Evolutionary conservation across 2,329 filamentous ascomycete genomes (phyloP).

Genomic region (Verticillium albo-atrum): DNA sequence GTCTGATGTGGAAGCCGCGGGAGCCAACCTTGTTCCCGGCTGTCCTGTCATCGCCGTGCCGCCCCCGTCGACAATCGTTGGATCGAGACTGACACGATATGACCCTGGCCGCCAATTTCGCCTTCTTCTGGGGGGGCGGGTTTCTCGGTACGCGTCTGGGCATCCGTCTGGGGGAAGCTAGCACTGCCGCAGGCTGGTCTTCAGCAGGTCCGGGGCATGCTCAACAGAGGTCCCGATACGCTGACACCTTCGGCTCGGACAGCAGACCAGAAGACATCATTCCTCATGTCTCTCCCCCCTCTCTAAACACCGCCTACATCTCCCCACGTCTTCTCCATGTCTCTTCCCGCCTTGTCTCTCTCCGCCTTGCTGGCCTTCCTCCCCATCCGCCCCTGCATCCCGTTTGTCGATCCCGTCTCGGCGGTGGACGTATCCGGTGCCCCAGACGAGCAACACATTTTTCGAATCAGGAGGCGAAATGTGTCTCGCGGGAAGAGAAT

Average conservation of each 20-base stretch:
- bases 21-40: background rate
- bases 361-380: too few species aligned
- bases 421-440: background rate
- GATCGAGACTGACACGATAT: too few species aligned
- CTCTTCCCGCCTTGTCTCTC: background rate
- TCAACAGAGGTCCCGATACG: background rate
- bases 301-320: background rate
- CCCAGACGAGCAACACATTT: too few species aligned
- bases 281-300: background rate
- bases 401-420: background rate
- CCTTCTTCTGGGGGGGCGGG: background rate
- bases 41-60: background rate
- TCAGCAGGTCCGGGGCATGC: too few species aligned
- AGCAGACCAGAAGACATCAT: background rate
- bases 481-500: background rate
- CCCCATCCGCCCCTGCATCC: background rate
- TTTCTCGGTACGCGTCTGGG: background rate
- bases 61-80: too few species aligned
- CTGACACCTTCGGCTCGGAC: background rate
- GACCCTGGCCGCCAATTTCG: background rate
- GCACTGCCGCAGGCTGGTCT: background rate
- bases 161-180: background rate
- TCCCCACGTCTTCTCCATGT: background rate
- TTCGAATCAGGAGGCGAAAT: background rate
- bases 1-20: background rate